phyloP scores from a whole-genome alignment of 2,329 filamentous ascomycete species.

The Ilyonectria mors-panacis region DNA sequence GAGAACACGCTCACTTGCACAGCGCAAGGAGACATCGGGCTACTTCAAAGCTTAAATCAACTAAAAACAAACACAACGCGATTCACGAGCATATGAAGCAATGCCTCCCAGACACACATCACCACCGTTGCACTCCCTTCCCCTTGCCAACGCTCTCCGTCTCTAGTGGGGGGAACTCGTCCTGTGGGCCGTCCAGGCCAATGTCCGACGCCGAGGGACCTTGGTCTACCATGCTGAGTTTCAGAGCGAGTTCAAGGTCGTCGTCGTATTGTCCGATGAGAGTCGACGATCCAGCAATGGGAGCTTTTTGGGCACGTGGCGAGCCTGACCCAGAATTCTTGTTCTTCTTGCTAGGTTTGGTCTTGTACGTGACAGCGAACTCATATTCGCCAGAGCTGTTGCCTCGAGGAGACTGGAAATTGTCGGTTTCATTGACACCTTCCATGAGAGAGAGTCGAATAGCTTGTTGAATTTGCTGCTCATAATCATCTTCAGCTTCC shows the following conservation, averaged over 20 bases:
- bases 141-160: slow-evolving; percentile 62
- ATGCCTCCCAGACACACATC: slow-evolving; percentile 17
- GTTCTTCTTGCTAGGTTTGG: slow-evolving; percentile 57
- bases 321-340: slow-evolving; percentile 55
- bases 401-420: slow-evolving; percentile 60
- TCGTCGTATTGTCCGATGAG: slow-evolving; percentile 58
- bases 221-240: slow-evolving; percentile 72
- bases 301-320: slow-evolving; percentile 55
- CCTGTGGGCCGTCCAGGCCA: slow-evolving; percentile 39
- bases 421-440: slow-evolving; percentile 60
- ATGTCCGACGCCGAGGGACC: slow-evolving; percentile 41
- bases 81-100: not conserved
- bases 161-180: slow-evolving; percentile 60
- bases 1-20: not conserved
- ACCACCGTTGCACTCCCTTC: slow-evolving; percentile 53
- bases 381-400: slow-evolving; percentile 66
- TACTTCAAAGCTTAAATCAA: not conserved
- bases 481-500: slow-evolving; percentile 65
- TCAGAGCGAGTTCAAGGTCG: slow-evolving; percentile 73
- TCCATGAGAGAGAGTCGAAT: slow-evolving; percentile 74
- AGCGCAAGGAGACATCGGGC: slow-evolving; percentile 4
- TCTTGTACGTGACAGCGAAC: slow-evolving; percentile 65
- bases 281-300: slow-evolving; percentile 47
- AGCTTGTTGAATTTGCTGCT: slow-evolving; percentile 74
- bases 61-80: slow-evolving; percentile 14